Evolutionary conservation across 108 stramenopile genomes (phyloP).

Genomic region (Skeletonema tropicum): DNA sequence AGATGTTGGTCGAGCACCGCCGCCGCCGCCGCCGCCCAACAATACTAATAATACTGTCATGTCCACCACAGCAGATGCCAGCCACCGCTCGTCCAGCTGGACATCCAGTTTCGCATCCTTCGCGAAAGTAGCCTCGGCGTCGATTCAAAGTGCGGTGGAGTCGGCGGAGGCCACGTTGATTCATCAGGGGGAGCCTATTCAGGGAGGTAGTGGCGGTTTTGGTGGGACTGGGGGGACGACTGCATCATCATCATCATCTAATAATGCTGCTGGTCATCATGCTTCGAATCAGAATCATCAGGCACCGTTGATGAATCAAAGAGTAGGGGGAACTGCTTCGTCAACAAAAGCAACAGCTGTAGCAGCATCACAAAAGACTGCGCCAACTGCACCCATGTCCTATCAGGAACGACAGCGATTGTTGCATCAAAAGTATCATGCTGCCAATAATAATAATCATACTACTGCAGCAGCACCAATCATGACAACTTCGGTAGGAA

Average conservation of each 20-base stretch:
- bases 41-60: not conserved
- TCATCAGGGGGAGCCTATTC: not conserved
- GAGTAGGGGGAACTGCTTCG: not conserved
- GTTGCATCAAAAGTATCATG: constrained; percentile 32
- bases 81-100: constrained; percentile 24
- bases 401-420: constrained; percentile 37
- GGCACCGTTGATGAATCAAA: too few relatives aligned
- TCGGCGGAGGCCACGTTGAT: constrained; percentile 21
- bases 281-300: too few relatives aligned
- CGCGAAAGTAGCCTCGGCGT: constrained; percentile 60
- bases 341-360: not conserved
- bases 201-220: too few relatives aligned
- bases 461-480: too few relatives aligned
- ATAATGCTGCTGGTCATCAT: too few relatives aligned
- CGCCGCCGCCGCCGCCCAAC: not conserved
- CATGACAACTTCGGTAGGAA: too few relatives aligned
- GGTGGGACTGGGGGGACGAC: too few relatives aligned
- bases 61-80: not conserved
- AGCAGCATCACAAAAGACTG: not conserved
- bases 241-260: too few relatives aligned
- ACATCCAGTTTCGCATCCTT: constrained; percentile 57
- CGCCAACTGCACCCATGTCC: constrained; percentile 13
- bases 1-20: not conserved
- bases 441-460: constrained; percentile 1
- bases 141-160: constrained; percentile 35